Evolutionary conservation across 75 land plant species (phyloP), one percentile per base, ranked within the genome.

Genomic region (Adiantum capillusveneris): DNA sequence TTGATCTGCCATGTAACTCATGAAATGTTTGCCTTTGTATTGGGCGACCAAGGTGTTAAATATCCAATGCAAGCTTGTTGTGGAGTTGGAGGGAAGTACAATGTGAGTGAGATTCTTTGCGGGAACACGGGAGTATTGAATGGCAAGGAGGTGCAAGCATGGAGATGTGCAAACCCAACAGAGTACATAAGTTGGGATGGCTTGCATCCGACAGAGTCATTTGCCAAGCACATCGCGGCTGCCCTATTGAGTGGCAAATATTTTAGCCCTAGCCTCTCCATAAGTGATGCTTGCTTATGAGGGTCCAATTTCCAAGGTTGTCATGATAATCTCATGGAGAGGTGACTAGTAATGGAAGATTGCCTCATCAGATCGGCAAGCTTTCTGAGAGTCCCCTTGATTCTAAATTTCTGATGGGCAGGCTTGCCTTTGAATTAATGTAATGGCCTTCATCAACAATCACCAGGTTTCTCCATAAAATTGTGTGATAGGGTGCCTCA

Each of bases 11-110:
- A 5, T 9, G 3, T 34, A 34, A 34, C 37, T 34, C 9, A 34
- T 9, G 9, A 34, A n/a, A n/a, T n/a, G n/a, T n/a, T n/a, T n/a
- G n/a, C n/a, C n/a, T n/a, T n/a, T n/a, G 7, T 34, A 5, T 9
- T 34, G 37, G 3, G 37, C 3, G 9, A 34, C 9, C 3, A 3
- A 64, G 66, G 66, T 18, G 20, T 64, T 14, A 52, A 52, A 14
- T 53, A 64, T 52, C 27, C 31, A 0, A 12, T 20, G 24, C 52
- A 20, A 16, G 58, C 58, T 18, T 64, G 66, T 36, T 64, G 66
- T 18, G 66, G 66, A 31, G 52, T 29, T 27, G 65, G 65, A 17
- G 65, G 65, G 6, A 34, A 64, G 0, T 64, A 53, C 26, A 53
- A 64, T 18, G 17, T 51, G 24, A 37, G 22, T 18, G 42, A 0